Evolutionary conservation across 192 early-diverging fungal species (phyloP), one percentile per base, ranked within the genome.

Genomic region (Coemansia sp.): DNA sequence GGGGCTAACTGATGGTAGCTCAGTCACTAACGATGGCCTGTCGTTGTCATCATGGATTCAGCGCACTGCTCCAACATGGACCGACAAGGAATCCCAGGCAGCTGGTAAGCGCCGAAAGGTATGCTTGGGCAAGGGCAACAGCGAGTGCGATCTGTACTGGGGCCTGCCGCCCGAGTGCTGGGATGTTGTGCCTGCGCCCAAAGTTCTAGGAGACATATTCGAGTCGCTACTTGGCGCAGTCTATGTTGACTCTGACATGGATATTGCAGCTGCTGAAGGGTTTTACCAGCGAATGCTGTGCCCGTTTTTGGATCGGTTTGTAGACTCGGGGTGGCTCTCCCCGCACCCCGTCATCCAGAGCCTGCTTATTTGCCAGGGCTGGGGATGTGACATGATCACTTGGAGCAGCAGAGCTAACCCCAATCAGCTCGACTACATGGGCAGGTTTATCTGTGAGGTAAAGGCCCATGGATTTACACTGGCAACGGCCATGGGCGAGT

Each of bases 201-300:
- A 98, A 63, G 89, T 92, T 0, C 68, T 93, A 43, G 90, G 90
- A 8, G 95, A 98, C 79, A 69, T 95, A 1, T 84, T 95, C n/a
- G 95, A 98, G 74, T 89, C 91, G 38, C 84, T 95, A 38, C 38
- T 94, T 11, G 95, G 95, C 3, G 94, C 95, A 6, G 76, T 95
- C 5, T 92, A 90, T 68, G 85, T 95, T 18, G 95, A 98, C 71
- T 86, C 87, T 36, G 85, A 84, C 0, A 93, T 92, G 72, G 71
- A 89, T 62, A 58, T 85, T 53, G 78, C 82, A 0, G 76, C 81
- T 2, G 85, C 82, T 5, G 58, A 79, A 13, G 56, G 67, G 8
- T 43, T 85, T 8, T 91, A 81, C 63, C 36, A 74, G 57, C 67
- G 70, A 20, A 37, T 82, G 9, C 24, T 84, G 35, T 38, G 65